Conservation (phyloP, 2,329 filamentous ascomycete species). For the Penicillium sp. region DNA sequence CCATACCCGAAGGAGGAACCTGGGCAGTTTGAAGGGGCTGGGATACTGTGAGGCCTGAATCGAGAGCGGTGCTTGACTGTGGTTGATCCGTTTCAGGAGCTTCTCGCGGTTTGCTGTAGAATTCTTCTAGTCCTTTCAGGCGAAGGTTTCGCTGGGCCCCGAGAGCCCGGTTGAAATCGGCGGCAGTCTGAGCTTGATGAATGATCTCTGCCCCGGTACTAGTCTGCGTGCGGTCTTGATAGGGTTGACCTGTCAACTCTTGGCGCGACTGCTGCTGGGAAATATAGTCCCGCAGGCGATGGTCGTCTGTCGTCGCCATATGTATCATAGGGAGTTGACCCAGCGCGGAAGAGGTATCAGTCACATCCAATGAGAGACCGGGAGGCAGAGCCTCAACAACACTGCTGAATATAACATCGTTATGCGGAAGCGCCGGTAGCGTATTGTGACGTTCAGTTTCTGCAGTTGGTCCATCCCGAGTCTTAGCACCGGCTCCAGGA, state of each 20-base stretch:
- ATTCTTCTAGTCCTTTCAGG: constrained; percentile 75
- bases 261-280: constrained; percentile 75
- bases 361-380: constrained; percentile 72
- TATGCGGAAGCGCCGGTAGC: constrained; percentile 69
- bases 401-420: constrained; percentile 87
- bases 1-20: constrained; percentile 37
- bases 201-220: constrained; percentile 78
- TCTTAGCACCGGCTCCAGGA: constrained; percentile 87
- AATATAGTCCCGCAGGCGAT: constrained; percentile 75
- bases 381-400: constrained; percentile 70
- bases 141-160: constrained; percentile 80
- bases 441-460: constrained; percentile 64
- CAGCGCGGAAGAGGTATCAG: constrained; percentile 61
- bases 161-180: constrained; percentile 86
- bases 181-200: constrained; percentile 83
- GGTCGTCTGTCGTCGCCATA: constrained; percentile 75
- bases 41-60: constrained; percentile 41
- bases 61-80: constrained; percentile 35
- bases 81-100: constrained; percentile 59
- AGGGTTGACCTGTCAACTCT: constrained; percentile 83
- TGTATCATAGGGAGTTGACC: constrained; percentile 84
- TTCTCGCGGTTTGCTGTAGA: constrained; percentile 85
- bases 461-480: constrained; percentile 77
- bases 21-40: constrained; percentile 47
- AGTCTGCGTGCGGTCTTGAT: constrained; percentile 82